Conservation (phyloP, 306 rosid species). For the Vigna radiata region DNA sequence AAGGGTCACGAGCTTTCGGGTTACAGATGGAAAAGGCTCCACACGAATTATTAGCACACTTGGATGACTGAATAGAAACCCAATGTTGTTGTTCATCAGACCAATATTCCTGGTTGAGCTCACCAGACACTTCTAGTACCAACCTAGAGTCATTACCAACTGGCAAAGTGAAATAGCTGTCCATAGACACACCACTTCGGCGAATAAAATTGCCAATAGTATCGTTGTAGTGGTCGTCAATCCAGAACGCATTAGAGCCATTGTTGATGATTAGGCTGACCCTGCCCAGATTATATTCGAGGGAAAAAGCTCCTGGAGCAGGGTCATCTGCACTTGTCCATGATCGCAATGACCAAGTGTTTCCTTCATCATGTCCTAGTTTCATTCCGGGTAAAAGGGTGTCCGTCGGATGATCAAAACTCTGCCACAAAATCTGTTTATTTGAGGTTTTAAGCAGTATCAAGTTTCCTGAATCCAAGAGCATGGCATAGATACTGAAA, state of each 20-base stretch:
- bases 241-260: conserved; percentile 9
- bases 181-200: neutral
- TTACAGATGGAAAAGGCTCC: conserved; percentile 42
- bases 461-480: conserved; percentile 46
- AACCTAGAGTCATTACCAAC: neutral
- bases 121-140: conserved; percentile 45
- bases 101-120: conserved; percentile 22
- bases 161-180: neutral
- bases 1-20: neutral
- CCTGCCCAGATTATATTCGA: neutral
- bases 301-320: conserved; percentile 27
- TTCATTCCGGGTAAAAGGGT: conserved; percentile 41
- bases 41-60: conserved; percentile 10
- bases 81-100: neutral
- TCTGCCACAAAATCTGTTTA: conserved; percentile 38
- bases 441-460: neutral
- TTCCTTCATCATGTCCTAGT: neutral
- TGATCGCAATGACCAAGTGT: conserved; percentile 6
- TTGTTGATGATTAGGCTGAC: neutral
- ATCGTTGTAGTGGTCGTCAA: neutral
- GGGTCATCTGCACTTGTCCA: conserved; percentile 27
- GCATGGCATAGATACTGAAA: neutral
- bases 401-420: conserved; percentile 27
- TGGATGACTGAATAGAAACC: conserved; percentile 5
- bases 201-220: neutral